Percentiles rank a stretch among this genome's conserved stretches.
Conservation (phyloP, 305 asterid species). For the Ilex paraguariensis region DNA sequence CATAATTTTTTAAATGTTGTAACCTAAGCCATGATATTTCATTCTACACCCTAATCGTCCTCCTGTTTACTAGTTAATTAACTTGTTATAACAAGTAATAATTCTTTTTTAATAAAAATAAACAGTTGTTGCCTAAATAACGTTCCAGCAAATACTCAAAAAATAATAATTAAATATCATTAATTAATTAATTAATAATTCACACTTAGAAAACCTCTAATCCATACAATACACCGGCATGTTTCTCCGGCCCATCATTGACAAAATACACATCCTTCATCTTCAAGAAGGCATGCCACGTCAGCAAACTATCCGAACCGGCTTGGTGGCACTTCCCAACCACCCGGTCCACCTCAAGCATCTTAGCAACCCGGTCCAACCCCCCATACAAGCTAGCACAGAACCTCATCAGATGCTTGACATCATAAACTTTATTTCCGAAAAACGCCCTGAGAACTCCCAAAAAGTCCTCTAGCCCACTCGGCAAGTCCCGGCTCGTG, state of each 20-base stretch:
- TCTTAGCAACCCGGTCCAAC: slow-evolving; percentile 25
- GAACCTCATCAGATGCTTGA: slow-evolving; percentile 19
- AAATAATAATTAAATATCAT: too few species aligned
- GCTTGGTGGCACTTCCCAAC: slow-evolving; percentile 39
- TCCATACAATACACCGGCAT: slow-evolving; percentile 47
- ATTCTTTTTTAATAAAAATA: too few species aligned
- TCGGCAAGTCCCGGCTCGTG: slow-evolving; percentile 16
- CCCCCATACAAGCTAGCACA: slow-evolving; percentile 23
- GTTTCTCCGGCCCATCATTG: slow-evolving; percentile 13
- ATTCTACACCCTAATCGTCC: too few species aligned
- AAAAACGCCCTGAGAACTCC: slow-evolving; percentile 6
- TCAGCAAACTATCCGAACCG: slow-evolving; percentile 35
- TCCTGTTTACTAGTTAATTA: too few species aligned
- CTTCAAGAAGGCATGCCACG: slow-evolving; percentile 16
- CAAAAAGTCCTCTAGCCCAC: slow-evolving; percentile 3
- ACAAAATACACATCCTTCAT: slow-evolving; percentile 14
- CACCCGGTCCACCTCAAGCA: slow-evolving; percentile 13
- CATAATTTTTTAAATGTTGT: too few species aligned
- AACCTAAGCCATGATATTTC: too few species aligned
- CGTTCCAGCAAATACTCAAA: too few species aligned
- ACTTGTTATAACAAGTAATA: too few species aligned
- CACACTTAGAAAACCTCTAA: slow-evolving; percentile 20
- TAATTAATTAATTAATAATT: too few species aligned
- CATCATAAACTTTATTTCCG: slow-evolving; percentile 23
- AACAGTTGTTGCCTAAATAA: too few species aligned